Evolutionary conservation across 345 rosid genomes (phyloP).

Genomic region (Lumnitzera littorea): DNA sequence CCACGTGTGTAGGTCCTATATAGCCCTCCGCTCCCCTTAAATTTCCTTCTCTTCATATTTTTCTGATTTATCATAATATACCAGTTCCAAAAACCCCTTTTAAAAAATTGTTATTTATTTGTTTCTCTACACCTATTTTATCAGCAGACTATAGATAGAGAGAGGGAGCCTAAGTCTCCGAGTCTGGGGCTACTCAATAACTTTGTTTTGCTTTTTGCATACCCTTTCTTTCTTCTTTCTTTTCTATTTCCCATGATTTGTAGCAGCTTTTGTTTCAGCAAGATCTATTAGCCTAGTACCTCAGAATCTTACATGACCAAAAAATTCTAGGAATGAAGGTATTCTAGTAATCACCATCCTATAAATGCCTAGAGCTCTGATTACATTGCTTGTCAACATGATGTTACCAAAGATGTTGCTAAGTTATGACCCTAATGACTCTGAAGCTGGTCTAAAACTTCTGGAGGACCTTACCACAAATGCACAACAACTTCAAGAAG

Average conservation of each 20-base stretch:
- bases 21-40: slow-evolving; percentile 10
- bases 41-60: background rate
- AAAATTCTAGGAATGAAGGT: background rate
- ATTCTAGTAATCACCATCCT: background rate
- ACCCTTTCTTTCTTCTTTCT: background rate
- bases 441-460: slow-evolving; percentile 59
- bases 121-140: slow-evolving; percentile 16
- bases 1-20: slow-evolving; percentile 90
- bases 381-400: background rate
- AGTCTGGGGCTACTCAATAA: no score
- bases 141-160: background rate
- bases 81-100: slow-evolving; percentile 25
- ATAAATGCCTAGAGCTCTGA: background rate
- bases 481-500: slow-evolving; percentile 46
- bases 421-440: slow-evolving; percentile 62
- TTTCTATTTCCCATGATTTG: background rate
- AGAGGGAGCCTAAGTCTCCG: no score
- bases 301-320: background rate
- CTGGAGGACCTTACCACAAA: slow-evolving; percentile 68
- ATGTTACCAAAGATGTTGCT: slow-evolving; percentile 43
- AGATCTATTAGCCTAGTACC: background rate
- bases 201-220: no score
- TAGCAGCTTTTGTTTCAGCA: slow-evolving; percentile 7
- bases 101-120: slow-evolving; percentile 48
- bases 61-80: slow-evolving; percentile 11